phyloP scores from a whole-genome alignment of 2,329 filamentous ascomycete species.

The Fusarium sp. region DNA sequence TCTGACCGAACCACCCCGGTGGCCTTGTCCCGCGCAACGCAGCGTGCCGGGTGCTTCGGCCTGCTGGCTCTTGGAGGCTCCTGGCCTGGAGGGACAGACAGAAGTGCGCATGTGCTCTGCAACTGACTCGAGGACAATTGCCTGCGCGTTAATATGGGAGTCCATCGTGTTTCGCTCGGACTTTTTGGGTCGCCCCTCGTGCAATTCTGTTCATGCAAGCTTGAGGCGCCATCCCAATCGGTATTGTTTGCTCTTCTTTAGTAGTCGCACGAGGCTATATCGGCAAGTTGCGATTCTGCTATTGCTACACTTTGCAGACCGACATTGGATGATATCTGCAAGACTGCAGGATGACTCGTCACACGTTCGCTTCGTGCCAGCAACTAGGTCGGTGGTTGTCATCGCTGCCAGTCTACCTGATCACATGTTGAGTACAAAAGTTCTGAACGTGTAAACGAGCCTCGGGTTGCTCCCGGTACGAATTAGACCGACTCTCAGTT shows the following conservation, averaged over 20 bases:
- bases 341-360: not conserved
- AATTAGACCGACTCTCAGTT: not conserved
- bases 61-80: not conserved
- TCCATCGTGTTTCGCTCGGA: conserved; percentile 2
- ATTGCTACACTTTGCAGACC: not conserved
- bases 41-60: conserved; percentile 7
- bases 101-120: not conserved
- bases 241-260: not conserved
- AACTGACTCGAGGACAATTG: conserved; percentile 13
- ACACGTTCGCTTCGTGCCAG: not conserved
- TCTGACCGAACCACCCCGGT: conserved; percentile 11
- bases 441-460: not conserved
- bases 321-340: not conserved
- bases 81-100: not conserved
- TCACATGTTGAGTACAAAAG: not conserved
- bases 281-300: not conserved
- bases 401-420: not conserved
- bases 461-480: not conserved
- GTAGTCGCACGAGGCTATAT: not conserved
- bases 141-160: not conserved
- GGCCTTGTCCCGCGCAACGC: not conserved
- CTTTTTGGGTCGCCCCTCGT: not conserved
- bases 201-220: conserved; percentile 2
- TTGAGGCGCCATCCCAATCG: not conserved
- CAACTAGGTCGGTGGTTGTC: not conserved